Evolutionary conservation across 2,329 filamentous ascomycete genomes (phyloP), one percentile per base, ranked within the genome.

Genomic region (Neoscytalidium dimidiatum): DNA sequence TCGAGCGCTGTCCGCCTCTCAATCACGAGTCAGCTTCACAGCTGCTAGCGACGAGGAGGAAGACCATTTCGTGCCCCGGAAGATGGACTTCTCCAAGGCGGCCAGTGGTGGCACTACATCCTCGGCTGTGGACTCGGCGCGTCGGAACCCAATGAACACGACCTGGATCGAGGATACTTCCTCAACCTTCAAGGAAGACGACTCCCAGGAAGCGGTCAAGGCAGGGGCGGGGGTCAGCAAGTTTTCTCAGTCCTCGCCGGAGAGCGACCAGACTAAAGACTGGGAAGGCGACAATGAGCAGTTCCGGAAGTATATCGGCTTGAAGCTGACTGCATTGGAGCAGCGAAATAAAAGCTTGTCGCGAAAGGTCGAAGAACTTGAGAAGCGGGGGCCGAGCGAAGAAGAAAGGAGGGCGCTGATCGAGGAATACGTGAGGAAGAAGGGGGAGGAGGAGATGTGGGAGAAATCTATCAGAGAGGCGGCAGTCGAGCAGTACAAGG

Each of bases 131-230:
- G 26, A 26, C n/a, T 31, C 26, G 14, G 19, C 38, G 41, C 52
- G 8, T 6, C 31, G 13, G 7, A 19, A 43, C 38, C 23, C 56
- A 5, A n/a, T 13, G 3, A 46, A 23, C 26, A 44, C 19, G 17
- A 60, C 23, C 3, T 46, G 56, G 56, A 58, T 58, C n/a, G 53
- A 58, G 26, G 53, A 58, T 17, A 23, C 21, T 2, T 60, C 56
- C 9, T 46, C 56, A 19, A 46, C 26, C 13, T 33, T 46, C 56
- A 44, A 60, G 9, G 56, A 33, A 17, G 41, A 14, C 2, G 23
- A 17, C 6, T 46, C 53, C n/a, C 26, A 46, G 4, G 56, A 46
- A 13, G 1, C 8, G 2, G 4, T 17, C 2, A 60, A 33, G 3
- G 26, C 21, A 17, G 28, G 43, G 31, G 23, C n/a, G 19, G n/a